A percentile compares a stretch with the other conserved stretches of the same genome.
Evolutionary conservation across 1,139 yeast species (phyloP).

Genomic region (Taphrina sp.): DNA sequence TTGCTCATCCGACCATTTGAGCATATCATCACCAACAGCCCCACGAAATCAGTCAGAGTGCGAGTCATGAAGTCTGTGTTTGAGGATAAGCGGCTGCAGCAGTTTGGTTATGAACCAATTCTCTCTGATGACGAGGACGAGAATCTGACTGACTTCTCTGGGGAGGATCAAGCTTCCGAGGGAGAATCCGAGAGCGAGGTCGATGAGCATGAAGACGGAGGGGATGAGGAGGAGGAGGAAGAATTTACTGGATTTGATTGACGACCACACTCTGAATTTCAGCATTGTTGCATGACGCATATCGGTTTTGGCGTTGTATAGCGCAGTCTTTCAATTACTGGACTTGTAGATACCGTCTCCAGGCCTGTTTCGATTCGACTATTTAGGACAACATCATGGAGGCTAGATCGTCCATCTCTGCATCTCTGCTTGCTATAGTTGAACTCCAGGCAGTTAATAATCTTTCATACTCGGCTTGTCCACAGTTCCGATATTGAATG

Average conservation of each 20-base stretch:
- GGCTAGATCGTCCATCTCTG: slow-evolving; percentile 17
- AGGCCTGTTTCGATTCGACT: too few species aligned
- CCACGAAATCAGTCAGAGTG: slow-evolving; percentile 63
- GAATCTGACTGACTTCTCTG: slow-evolving; percentile 4
- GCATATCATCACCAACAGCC: slow-evolving; percentile 52
- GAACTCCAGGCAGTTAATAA: slow-evolving; percentile 6
- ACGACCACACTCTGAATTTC: background rate
- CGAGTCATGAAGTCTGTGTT: slow-evolving; percentile 66
- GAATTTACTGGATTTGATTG: slow-evolving; percentile 18
- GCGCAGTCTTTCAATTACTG: too few species aligned
- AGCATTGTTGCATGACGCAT: too few species aligned
- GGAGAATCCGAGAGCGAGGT: slow-evolving; percentile 2
- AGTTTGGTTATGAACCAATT: slow-evolving; percentile 21
- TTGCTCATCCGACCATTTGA: slow-evolving; percentile 60
- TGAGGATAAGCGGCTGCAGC: slow-evolving; percentile 58
- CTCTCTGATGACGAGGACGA: slow-evolving; percentile 4
- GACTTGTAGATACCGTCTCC: too few species aligned
- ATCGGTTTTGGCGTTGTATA: too few species aligned
- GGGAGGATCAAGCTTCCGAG: background rate
- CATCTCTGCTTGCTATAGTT: background rate
- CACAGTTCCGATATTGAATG: slow-evolving; percentile 2
- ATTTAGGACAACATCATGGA: slow-evolving; percentile 12
- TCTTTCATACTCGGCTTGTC: background rate
- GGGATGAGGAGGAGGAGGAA: slow-evolving; percentile 9
- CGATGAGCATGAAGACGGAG: background rate